Base-by-base conservation (phyloP, 179 eudicot genomes). In the Pouteria campechiana region DNA sequence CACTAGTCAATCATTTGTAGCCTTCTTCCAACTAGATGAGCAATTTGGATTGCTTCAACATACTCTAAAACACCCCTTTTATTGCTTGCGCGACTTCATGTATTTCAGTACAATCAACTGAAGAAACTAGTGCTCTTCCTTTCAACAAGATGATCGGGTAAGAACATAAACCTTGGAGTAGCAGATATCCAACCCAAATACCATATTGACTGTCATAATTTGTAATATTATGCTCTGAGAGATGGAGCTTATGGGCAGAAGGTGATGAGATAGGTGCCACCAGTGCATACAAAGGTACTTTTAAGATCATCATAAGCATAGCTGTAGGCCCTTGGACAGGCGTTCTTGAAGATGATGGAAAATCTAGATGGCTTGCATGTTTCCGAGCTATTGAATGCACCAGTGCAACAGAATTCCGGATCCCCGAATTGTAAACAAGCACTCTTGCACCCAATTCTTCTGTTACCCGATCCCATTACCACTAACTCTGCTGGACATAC, bases 401-500 rank as follows among this genome's bases (percentile, higher is more conserved):
- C 79, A 0, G 61, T 71, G 52, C 82, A 79, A 9, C 82, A 79
- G 39, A 52, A 72, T 20, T 79, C 48, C 0, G 79, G 74, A 18
- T 54, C 36, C 1, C 64, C 36, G 24, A 62, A 72, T 1, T 61
- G 72, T 12, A 54, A 17, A n/a, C 87, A 75, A 0, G 79, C 82
- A 15, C 87, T 79, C 25, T 63, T 72, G 25, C 79, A 79, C 0
- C 55, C 81, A 9, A 59, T 46, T 1, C 54, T 56, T 0, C 9
- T 28, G 1, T 67, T 74, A 5, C 11, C 28, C 0, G 30, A 1
- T n/a, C 44, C 54, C 17, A 5, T 53, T 1, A 60, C 40, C 0
- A 44, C 46, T 36, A 75, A 11, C 19, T 69, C 68, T 0, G 14
- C 9, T 4, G 74, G 82, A 20, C 82, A 79, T 1, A 5, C 28